Evolutionary conservation across 2,329 filamentous ascomycete genomes (phyloP), one percentile per base, ranked within the genome.

Genomic region (Podosphaera leucotricha): DNA sequence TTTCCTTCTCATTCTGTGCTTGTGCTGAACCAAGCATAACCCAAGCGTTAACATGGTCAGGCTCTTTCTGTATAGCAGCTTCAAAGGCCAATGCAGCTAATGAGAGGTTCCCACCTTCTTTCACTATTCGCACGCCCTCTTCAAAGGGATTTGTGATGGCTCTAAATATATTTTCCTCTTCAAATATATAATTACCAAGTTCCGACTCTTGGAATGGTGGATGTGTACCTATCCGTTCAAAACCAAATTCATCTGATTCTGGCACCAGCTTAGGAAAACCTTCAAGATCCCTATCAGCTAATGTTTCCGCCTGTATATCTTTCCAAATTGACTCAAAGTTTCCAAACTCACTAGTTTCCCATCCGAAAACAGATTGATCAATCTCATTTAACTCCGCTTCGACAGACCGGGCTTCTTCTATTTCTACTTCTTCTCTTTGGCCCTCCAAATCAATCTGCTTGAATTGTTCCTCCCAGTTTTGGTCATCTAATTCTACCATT

Each of bases 1-100:
- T 80, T 61, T 98, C 90, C 64, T 98, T 98, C 62, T 98, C 90
- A 61, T 98, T 98, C 60, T 98, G 90, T 18, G 90, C 90, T 63
- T 98, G 90, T 16, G 86, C 82, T 44, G 80, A 78, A 44, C 90
- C 90, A 26, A 98, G 72, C 55, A 85, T 79, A 8, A 86, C 83
- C 90, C 90, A 98, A 2, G 90, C 90, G 44, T 92, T 81, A 33
- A 87, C 75, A 59, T 95, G 87, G 44, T 79, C 68, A 0, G 84
- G 74, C 49, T 93, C 76, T 62, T 87, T 85, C 60, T 94, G 86
- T 4, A 87, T 83, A 1, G 90, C 90, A 16, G 90, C 85, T 63
- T 98, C 90, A 54, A 98, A 98, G 0, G 90, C 90, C 41, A 98
- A 66, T 0, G 90, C 85, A 6, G 90, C 90, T 18, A 98, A 67